Base-by-base conservation (phyloP, 495 filamentous ascomycete species). In the Aeminium ludgeri region DNA sequence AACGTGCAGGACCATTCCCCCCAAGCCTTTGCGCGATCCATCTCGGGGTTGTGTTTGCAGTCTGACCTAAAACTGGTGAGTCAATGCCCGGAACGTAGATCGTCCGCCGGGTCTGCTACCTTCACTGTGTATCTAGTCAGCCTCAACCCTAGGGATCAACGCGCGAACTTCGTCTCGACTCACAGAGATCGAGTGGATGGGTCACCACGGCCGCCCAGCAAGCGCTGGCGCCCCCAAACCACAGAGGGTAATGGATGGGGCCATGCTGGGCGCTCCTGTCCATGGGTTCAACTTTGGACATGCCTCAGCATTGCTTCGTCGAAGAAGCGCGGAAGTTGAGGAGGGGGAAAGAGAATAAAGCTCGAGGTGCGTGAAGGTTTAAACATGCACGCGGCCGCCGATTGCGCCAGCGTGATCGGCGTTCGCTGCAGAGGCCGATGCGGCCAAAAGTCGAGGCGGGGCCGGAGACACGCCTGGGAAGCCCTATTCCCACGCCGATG, bases 211-310 rank as follows among this genome's bases (percentile, higher is more conserved):
- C 86, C 28, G 86, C 86, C 64, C 91, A 78, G 58, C 81, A 87
- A 48, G 80, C 86, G 15, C 86, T 82, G 53, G 80, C 87, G 17
- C 86, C 86, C 30, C 86, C 86, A 60, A 95, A 92, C 86, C 86
- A 94, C 63, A 94, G 89, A 2, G 63, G 63, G 50, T 66, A 66
- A 41, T 57, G 60, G 43, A 66, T 50, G 18, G 45, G 46, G 5
- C 47, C 38, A 30, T 54, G 52, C 37, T 54, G 51, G 34, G 41
- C 44, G 44, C 49, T 53, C 52, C 61, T 36, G 37, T 40, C 33
- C 19, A 17, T n/a, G 20, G 36, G 29, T 20, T 12, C 42, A 34
- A 54, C 31, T 34, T 52, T 46, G 8, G 57, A 46, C 59, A 61
- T 61, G 37, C 18, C 20, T 32, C 2, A 36, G 44, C 46, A 50